Conservation (phyloP, 75 land plant species). For the Pinus tabuliformis region DNA sequence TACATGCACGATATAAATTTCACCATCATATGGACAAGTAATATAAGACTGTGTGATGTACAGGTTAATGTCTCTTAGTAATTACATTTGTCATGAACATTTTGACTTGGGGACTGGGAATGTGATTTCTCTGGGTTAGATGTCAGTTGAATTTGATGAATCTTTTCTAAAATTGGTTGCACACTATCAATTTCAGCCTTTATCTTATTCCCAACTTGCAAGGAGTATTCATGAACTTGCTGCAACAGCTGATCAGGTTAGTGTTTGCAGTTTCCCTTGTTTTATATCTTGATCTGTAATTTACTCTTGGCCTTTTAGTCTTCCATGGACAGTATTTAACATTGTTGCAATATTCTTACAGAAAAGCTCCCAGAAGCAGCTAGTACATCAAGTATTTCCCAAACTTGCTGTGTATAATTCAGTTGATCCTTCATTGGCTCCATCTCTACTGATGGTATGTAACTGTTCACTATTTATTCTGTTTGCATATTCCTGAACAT, state of each 20-base stretch:
- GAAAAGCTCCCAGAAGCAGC: conserved; percentile 89
- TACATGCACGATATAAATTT: neutral
- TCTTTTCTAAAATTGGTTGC: neutral
- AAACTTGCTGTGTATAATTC: conserved; percentile 99
- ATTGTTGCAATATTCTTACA: conserved; percentile 19
- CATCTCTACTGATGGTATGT: conserved; percentile 92
- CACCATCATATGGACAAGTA: neutral
- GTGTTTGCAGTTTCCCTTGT: conserved; percentile 5
- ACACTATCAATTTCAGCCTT: conserved; percentile 47
- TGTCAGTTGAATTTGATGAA: neutral
- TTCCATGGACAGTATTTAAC: neutral
- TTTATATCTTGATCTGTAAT: neutral
- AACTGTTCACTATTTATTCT: neutral
- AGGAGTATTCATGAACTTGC: conserved; percentile 92
- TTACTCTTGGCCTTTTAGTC: neutral
- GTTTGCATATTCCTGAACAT: neutral
- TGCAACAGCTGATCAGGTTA: conserved; percentile 90
- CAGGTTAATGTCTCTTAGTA: neutral
- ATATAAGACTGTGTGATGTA: neutral
- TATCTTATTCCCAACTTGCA: conserved; percentile 91
- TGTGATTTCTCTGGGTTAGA: neutral
- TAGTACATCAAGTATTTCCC: conserved; percentile 91
- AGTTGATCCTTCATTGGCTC: conserved; percentile 97
- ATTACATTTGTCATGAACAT: neutral
- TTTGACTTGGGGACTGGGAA: neutral